A percentile compares a stretch with the other conserved stretches of the same genome.
Conservation (phyloP, 2,329 filamentous ascomycete genomes). For the Stagonosporopsis cucurbitacearum region DNA sequence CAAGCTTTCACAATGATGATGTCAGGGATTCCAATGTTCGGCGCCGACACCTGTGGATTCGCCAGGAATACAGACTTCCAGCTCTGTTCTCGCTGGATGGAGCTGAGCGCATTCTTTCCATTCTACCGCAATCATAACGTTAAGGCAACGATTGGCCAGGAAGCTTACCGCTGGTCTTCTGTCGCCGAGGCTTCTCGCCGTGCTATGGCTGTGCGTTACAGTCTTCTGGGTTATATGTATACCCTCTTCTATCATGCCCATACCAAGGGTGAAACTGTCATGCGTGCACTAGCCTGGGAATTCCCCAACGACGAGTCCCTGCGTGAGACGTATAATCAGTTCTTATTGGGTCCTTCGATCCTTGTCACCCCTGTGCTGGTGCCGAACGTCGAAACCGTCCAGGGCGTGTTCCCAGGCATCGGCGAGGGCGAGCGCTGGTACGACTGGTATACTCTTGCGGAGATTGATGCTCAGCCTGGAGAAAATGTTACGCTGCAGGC, state of each 20-base stretch:
- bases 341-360: slow-evolving; percentile 69
- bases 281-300: slow-evolving; percentile 74
- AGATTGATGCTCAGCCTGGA: slow-evolving; percentile 56
- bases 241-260: slow-evolving; percentile 71
- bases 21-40: slow-evolving; percentile 77
- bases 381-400: slow-evolving; percentile 64
- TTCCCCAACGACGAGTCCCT: slow-evolving; percentile 72
- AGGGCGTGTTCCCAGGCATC: slow-evolving; percentile 71
- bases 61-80: slow-evolving; percentile 68
- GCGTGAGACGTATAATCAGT: slow-evolving; percentile 68
- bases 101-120: slow-evolving; percentile 73
- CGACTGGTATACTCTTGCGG: slow-evolving; percentile 73
- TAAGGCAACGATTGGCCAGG: slow-evolving; percentile 65
- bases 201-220: slow-evolving; percentile 72
- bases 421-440: slow-evolving; percentile 69
- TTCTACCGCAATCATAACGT: slow-evolving; percentile 78
- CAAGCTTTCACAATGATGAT: slow-evolving; percentile 75
- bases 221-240: slow-evolving; percentile 74
- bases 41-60: slow-evolving; percentile 67
- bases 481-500: slow-evolving; percentile 65
- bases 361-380: slow-evolving; percentile 70
- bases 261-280: slow-evolving; percentile 69
- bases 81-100: slow-evolving; percentile 75
- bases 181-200: slow-evolving; percentile 66
- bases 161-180: slow-evolving; percentile 71